Evolutionary conservation across 2,329 filamentous ascomycete genomes (phyloP), one percentile per base, ranked within the genome.

Genomic region (Paracorniculantispora psalliotae): DNA sequence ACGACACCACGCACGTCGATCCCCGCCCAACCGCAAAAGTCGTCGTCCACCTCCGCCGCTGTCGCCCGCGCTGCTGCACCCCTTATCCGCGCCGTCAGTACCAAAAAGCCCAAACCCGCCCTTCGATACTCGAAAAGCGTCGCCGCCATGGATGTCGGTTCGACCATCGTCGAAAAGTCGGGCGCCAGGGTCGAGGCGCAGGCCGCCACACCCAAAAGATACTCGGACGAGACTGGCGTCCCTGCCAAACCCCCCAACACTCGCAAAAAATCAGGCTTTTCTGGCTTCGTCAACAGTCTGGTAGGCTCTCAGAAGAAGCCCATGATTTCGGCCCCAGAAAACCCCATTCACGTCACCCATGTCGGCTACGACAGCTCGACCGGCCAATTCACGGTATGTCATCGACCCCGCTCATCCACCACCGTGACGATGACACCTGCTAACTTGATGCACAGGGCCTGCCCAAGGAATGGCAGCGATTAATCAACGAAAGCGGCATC

Each of bases 281-380:
- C 90, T 17, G 90, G 87, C 65, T 92, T 96, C 68, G 87, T 96
- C 79, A 93, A 87, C 72, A 93, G 88, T 71, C 71, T 88, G 61
- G 86, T 96, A 61, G 89, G 90, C 64, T 93, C 92, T 37, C 92
- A 90, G 56, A 90, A 92, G 74, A 91, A 92, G 64, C 91, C 94
- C 49, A 86, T 93, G 73, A 99, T 99, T 68, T 97, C 94, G n/a
- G 91, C 92, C 39, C 94, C 94, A 57, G 92, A 96, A 74, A 97
- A 99, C 68, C 94, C 94, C 51, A 92, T 97, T 61, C 94, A 97
- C 75, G 91, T 99, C 67, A 97, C 93, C 59, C 94, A 99, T 74
- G 94, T 99, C 65, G 93, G 93, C 67, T 97, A 96, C 73, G 93
- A 99, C 75, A 96, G 94, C 76, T 84, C 90, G 68, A 97, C 94